Percentiles rank a stretch among this genome's conserved stretches.
Conservation (phyloP, 2,329 filamentous ascomycete genomes). For the Fusarium sp. region DNA sequence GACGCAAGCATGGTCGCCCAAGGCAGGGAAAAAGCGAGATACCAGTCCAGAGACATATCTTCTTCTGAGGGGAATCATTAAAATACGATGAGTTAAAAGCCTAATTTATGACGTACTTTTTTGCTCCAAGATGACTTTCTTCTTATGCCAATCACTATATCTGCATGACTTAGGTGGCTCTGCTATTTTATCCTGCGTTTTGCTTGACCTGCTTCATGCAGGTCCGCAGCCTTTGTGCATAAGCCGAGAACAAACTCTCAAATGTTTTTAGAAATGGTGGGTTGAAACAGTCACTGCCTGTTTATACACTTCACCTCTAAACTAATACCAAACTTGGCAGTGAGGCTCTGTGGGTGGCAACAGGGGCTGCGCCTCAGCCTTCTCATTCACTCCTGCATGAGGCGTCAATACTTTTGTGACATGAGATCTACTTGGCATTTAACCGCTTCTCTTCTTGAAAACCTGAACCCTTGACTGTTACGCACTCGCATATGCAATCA, state of each 20-base stretch:
- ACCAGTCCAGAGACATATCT: not conserved
- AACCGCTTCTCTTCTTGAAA: not conserved
- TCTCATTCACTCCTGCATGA: not conserved
- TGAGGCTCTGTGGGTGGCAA: not conserved
- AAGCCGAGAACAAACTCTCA: not conserved
- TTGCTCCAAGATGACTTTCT: rapidly evolving
- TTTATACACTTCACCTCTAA: not conserved
- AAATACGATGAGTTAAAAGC: not conserved
- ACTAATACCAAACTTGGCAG: not conserved
- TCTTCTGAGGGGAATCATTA: not conserved
- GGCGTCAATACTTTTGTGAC: not conserved
- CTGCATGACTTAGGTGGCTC: not conserved
- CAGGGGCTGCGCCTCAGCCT: not conserved
- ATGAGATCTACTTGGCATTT: not conserved
- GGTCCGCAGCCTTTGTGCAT: not conserved
- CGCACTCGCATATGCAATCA: not conserved
- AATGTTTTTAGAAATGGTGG: not conserved
- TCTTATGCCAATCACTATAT: not conserved
- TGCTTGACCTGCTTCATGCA: not conserved
- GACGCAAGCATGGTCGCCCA: not conserved
- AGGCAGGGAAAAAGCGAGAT: not conserved
- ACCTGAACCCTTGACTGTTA: not conserved
- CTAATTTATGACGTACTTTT: not conserved
- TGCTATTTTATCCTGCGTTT: not conserved
- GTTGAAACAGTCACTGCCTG: not conserved